Evolutionary conservation across 176 grass and related monocot genomes (phyloP), one percentile per base, ranked within the genome.

Genomic region (Lolium rigidum): DNA sequence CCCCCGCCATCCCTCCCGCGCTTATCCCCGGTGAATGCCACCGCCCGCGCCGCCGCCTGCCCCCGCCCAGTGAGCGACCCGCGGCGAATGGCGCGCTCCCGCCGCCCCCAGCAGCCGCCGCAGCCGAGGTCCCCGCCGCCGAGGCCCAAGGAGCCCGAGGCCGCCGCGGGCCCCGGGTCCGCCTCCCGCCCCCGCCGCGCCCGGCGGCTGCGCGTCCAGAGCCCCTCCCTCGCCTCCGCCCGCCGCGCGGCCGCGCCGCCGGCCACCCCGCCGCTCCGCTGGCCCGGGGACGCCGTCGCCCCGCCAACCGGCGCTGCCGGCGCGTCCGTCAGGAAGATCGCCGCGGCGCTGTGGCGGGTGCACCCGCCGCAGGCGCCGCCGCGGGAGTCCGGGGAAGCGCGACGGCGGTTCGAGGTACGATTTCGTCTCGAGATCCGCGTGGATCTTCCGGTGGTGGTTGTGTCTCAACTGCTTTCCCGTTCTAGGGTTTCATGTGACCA

Each of bases 261-360:
- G 31, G 13, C 68, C 79, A 87, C 82, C 28, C 79, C 79, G n/a
- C 79, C 46, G 22, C 79, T 79, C 9, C 50, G 75, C 66, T 82
- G 79, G 82, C 79, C 79, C 79, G 74, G 55, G 44, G 39, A 83
- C 64, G 86, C 49, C 38, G 84, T 57, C 17, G 70, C 37, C 37
- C 41, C 59, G 72, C 72, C 47, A 0, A 50, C 4, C 43, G 17
- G 75, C 11, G 28, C 54, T 0, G 39, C 47, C 41, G 18, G 80
- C 21, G 31, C 56, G 4, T 91, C 92, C 44, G 95, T 88, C 15
- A 86, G 95, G 71, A 97, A 84, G 88, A 91, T 97, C 61, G 95
- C 90, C 10, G 86, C 89, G 26, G 86, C 83, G 52, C 79, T 94
- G 9, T 94, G 92, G 92, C 80, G 84, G 15, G 76, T 80, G 62